Conservation (phyloP, 306 rosid genomes). For the Sophora flavescens region DNA sequence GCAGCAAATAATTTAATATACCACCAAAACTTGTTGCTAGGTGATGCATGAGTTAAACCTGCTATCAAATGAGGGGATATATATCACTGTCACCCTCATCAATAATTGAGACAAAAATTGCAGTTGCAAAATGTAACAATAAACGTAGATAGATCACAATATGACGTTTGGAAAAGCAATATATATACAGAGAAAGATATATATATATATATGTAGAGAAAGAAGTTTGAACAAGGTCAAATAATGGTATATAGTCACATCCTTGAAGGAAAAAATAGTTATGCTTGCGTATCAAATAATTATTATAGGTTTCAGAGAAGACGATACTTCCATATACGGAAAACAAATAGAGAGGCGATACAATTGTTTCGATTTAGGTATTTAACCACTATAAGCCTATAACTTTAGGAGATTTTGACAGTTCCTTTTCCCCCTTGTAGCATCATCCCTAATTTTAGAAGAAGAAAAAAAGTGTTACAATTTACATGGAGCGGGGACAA, state of each 20-base stretch:
- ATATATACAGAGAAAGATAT: neutral
- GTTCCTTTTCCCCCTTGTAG: neutral
- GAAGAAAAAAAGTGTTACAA: neutral
- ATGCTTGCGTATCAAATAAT: constrained; percentile 20
- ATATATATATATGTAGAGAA: neutral
- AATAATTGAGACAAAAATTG: constrained; percentile 34
- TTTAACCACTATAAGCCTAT: constrained; percentile 21
- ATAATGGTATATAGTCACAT: constrained; percentile 1
- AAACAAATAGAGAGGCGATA: constrained; percentile 26
- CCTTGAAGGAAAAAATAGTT: constrained; percentile 20
- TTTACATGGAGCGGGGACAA: constrained; percentile 2
- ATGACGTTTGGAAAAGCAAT: constrained; percentile 1
- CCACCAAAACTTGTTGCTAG: constrained; percentile 34
- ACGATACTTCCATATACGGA: constrained; percentile 24
- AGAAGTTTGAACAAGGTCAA: constrained; percentile 37
- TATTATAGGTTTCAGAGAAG: neutral
- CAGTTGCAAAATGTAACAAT: neutral
- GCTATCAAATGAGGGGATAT: constrained; percentile 14
- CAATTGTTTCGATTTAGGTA: constrained; percentile 17
- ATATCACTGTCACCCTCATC: constrained; percentile 42
- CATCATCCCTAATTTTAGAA: constrained; percentile 20
- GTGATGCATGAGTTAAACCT: constrained; percentile 51
- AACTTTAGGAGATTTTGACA: constrained; percentile 37
- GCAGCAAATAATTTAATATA: constrained; percentile 43
- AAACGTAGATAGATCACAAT: constrained; percentile 7